Evolutionary conservation across 352 stramenopile species (phyloP), one percentile per base, ranked within the genome.

Genomic region (Phytophthora litchii): DNA sequence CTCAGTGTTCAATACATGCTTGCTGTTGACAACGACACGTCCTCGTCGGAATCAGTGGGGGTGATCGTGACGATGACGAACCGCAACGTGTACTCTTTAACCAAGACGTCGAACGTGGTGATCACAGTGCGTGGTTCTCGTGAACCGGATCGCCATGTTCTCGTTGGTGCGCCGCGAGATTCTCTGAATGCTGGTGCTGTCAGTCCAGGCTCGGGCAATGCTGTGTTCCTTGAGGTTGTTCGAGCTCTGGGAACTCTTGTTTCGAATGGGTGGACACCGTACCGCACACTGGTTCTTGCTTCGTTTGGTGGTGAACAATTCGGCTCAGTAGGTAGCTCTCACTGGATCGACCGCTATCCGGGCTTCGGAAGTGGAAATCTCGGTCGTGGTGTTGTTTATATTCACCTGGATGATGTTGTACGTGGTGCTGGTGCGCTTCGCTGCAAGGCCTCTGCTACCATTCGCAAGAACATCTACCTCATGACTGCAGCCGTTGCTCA

Each of bases 321-420:
- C 50, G 86, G 86, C 13, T 80, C 83, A 0, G 82, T 92, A 9
- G 86, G 86, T 17, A 92, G 78, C 38, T 92, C 86, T 1, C 78
- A 91, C 56, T 93, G 86, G 86, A 93, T 94, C 42, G 84, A 94
- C 25, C 78, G 78, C 14, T 83, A 92, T 54, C 77, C 79, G n/a
- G 45, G 50, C 31, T 54, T 59, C 17, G 59, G 48, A 3, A 81
- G 77, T 36, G 77, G 86, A 46, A 68, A 88, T 29, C 67, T 68
- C 3, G 77, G 79, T 12, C 82, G 79, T 27, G 84, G 78, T 4
- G 72, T 94, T 38, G 76, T 89, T 40, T 93, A 92, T 36, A 29
- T 94, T 23, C 84, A 92, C 57, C 44, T 94, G 20, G 74, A 78
- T 27, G 83, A 91, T 52, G 80, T 78, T n/a, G 85, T 94, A 23